These are phyloP conservation scores for Oxyria digyna DNA, from an alignment of 148 eudicot genomes.

Conservation along the genomic window DNA sequence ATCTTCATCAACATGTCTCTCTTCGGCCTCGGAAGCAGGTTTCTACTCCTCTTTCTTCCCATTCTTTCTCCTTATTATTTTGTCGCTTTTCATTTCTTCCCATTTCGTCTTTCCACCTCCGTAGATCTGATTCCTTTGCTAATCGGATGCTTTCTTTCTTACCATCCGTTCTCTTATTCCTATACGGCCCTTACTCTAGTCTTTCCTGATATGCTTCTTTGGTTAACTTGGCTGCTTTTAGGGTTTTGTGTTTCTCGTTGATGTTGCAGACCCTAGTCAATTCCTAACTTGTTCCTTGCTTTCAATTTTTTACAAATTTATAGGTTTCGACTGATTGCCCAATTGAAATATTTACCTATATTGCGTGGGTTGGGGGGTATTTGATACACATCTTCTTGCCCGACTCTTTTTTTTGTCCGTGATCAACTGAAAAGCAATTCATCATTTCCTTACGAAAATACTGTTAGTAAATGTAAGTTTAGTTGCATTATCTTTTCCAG, in stretches of 20 bases:
- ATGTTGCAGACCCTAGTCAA: neutral
- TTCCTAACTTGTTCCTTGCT: neutral
- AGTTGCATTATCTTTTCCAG: neutral
- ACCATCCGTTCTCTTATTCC: neutral
- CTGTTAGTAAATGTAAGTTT: neutral
- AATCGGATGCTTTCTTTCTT: neutral
- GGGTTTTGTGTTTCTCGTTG: neutral
- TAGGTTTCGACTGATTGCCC: neutral
- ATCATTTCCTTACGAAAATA: neutral
- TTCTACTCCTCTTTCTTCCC: neutral
- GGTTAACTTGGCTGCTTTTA: neutral
- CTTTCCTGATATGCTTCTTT: neutral
- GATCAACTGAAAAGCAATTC: neutral
- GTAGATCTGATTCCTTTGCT: neutral
- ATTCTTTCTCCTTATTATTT: neutral
- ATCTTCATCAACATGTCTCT: constrained; percentile 38
- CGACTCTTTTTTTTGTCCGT: neutral
- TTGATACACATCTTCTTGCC: neutral
- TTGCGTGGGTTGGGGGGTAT: neutral
- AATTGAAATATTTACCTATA: neutral
- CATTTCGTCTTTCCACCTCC: neutral
- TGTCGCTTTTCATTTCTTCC: neutral
- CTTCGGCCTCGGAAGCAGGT: constrained; percentile 72
- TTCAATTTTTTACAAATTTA: neutral
- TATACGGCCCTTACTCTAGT: neutral